phyloP scores from a whole-genome alignment of 2,329 filamentous ascomycete species.

The Neopestalotiopsis clavispora region DNA sequence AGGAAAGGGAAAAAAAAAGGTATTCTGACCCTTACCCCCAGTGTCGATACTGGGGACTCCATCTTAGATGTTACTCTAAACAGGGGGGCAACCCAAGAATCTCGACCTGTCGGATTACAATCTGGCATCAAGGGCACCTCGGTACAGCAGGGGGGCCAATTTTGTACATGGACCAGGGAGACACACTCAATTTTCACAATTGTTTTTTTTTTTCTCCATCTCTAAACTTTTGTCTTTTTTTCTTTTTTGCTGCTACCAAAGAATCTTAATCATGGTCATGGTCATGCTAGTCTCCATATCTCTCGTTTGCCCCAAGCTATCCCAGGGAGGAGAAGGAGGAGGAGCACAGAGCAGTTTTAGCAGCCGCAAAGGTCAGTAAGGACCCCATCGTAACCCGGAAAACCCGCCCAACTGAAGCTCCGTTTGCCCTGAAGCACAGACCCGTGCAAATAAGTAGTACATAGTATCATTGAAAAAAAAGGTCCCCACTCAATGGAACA shows the following conservation, averaged over 20 bases:
- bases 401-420: neutral
- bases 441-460: neutral
- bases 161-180: neutral
- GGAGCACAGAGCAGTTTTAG: neutral
- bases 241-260: neutral
- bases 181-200: neutral
- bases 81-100: neutral
- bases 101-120: slow-evolving; percentile 8
- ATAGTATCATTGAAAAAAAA: neutral
- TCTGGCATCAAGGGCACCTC: slow-evolving; percentile 4
- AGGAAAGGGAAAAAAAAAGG: neutral
- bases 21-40: neutral
- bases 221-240: neutral
- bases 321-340: neutral
- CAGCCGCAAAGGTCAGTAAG: neutral
- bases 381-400: neutral
- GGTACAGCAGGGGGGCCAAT: neutral
- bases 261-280: neutral
- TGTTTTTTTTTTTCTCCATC: slow-evolving; percentile 4
- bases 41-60: slow-evolving; percentile 12
- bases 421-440: neutral
- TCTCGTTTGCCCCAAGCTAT: neutral
- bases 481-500: neutral
- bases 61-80: slow-evolving; percentile 13
- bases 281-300: no score